Evolutionary conservation across 352 stramenopile species (phyloP), one percentile per base, ranked within the genome.

Genomic region (Pythium biforme): DNA sequence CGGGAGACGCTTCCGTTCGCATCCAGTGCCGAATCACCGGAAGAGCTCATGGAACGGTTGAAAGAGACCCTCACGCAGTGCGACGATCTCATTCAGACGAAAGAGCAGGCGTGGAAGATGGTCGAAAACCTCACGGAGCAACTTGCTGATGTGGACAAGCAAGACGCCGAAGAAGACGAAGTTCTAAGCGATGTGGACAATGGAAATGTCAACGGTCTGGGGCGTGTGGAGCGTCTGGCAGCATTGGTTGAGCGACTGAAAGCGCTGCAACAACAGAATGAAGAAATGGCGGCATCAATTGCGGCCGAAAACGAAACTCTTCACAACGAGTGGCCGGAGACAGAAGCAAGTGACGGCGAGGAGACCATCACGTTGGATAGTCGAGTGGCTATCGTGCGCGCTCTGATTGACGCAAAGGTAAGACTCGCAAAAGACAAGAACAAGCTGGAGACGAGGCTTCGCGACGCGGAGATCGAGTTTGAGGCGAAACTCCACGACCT

Each of bases 11-110:
- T 88, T 9, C 74, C 74, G 20, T 69, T 73, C 17, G 40, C 74
- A 2, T 66, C 72, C n/a, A 69, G 71, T 0, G 55, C 73, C 11
- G 39, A 72, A n/a, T 59, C 57, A 0, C 53, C 70, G 1, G 41
- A 65, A 5, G 67, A 77, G 31, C 60, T 88, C 12, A 70, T 89
- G 26, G 55, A 29, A 5, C 69, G 77, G 50, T 27, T 87, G 0
- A 74, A 76, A 25, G 41, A 53, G 8, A 78, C 59, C 7, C 48
- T 72, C 12, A 29, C 49, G 20, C 26, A 69, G 52, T 61, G 47
- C 27, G 41, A 60, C 19, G 34, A 51, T 7, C 26, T 74, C 17
- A 56, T 54, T 23, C 22, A 20, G 20, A 23, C 40, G 23, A 60
- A 49, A 31, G 57, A 37, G 34, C 53, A 48, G 9, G 33, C 27